These are phyloP conservation scores for Desmodesmus armatus DNA, from an alignment of 139 green algal genomes.

Conservation along the genomic window DNA sequence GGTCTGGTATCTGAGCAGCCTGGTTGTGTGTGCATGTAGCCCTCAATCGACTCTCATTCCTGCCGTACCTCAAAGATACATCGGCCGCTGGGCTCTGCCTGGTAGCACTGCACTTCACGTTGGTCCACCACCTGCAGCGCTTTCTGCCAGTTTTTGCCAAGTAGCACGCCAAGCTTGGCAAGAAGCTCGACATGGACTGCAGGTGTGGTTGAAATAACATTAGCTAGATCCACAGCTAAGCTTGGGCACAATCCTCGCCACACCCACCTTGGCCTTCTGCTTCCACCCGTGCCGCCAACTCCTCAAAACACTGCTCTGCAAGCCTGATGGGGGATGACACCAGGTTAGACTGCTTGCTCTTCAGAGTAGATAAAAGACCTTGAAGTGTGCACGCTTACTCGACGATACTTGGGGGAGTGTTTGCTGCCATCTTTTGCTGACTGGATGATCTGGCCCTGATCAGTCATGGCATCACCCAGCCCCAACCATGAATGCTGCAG, in stretches of 20 bases:
- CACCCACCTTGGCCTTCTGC: not conserved
- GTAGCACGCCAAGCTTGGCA: constrained; percentile 70
- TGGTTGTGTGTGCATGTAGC: not conserved
- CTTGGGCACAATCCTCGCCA: not conserved
- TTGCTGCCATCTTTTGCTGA: no score
- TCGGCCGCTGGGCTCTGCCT: constrained; percentile 62
- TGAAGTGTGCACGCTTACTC: no score
- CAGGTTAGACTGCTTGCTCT: no score
- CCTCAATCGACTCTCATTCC: not conserved
- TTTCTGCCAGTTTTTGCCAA: constrained; percentile 78
- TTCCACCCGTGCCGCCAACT: not conserved
- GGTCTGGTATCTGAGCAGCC: not conserved
- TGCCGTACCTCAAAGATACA: constrained; percentile 72
- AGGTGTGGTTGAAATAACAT: not conserved
- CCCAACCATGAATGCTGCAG: no score
- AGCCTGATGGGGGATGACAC: no score
- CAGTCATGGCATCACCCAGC: no score
- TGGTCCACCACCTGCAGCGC: constrained; percentile 81
- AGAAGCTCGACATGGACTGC: constrained; percentile 29
- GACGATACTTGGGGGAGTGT: no score
- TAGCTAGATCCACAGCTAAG: not conserved
- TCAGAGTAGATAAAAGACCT: no score
- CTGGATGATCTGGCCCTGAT: no score
- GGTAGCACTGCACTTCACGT: constrained; percentile 68
- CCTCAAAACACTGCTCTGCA: constrained; percentile 40